Evolutionary conservation across 345 rosid species (phyloP).

Genomic region (Corchorus olitorius): DNA sequence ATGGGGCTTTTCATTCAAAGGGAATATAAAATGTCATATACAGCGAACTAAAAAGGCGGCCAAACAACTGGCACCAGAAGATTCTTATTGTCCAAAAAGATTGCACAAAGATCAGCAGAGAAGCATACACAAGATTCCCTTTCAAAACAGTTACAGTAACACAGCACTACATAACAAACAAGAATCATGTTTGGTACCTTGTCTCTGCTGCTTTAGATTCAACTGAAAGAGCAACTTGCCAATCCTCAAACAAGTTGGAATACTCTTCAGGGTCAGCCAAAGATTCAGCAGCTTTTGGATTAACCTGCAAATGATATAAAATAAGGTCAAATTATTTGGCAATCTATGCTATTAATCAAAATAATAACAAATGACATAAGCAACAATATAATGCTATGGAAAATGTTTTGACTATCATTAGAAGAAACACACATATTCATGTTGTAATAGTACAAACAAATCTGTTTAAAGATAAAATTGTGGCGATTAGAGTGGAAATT

Average conservation of each 20-base stretch:
- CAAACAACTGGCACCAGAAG: slow-evolving; percentile 13
- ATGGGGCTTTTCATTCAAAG: slow-evolving; percentile 1
- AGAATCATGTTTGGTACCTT: slow-evolving; percentile 46
- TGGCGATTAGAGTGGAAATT: background rate
- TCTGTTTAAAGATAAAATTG: background rate
- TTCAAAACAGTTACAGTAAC: background rate
- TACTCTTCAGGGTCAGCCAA: slow-evolving; percentile 99
- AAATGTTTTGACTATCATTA: background rate
- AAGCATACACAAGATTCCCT: background rate
- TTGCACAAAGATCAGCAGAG: background rate
- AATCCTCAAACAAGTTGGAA: slow-evolving; percentile 94
- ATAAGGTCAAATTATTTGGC: background rate
- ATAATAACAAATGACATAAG: background rate
- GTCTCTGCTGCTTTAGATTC: slow-evolving; percentile 76
- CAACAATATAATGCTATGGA: background rate
- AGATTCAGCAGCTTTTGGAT: slow-evolving; percentile 97
- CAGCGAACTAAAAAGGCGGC: background rate
- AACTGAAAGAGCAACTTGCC: slow-evolving; percentile 92
- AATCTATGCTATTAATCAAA: background rate
- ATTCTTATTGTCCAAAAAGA: background rate
- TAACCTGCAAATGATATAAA: slow-evolving; percentile 55
- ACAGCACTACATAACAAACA: background rate
- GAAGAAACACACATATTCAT: background rate
- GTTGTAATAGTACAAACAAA: background rate
- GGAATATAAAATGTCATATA: background rate